Conservation (phyloP, 2,329 filamentous ascomycete genomes). For the Exophiala calicioides region DNA sequence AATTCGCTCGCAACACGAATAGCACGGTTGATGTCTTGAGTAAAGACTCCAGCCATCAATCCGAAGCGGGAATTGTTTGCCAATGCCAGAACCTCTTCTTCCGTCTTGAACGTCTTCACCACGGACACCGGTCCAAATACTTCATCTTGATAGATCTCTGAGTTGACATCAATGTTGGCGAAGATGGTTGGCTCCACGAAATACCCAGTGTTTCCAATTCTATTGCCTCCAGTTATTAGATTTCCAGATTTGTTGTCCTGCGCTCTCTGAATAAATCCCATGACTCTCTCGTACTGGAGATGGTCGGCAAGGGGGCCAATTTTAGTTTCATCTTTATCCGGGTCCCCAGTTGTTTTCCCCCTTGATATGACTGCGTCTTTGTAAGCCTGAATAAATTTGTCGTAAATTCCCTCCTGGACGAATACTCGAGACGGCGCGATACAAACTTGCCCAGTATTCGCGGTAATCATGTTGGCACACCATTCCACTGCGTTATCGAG, state of each 20-base stretch:
- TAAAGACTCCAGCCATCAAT: slow-evolving; percentile 45
- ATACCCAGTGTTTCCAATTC: slow-evolving; percentile 40
- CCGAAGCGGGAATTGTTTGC: slow-evolving; percentile 45
- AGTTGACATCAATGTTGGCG: slow-evolving; percentile 33
- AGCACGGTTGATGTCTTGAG: slow-evolving; percentile 40
- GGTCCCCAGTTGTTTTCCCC: slow-evolving; percentile 56
- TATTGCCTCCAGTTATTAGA: slow-evolving; percentile 39
- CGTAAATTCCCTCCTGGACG: slow-evolving; percentile 61
- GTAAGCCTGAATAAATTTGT: slow-evolving; percentile 56
- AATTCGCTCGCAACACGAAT: slow-evolving; percentile 43
- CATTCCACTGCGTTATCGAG: slow-evolving; percentile 36
- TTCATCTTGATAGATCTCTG: slow-evolving; percentile 41
- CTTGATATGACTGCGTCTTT: slow-evolving; percentile 35
- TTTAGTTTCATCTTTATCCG: slow-evolving; percentile 60
- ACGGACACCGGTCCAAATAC: slow-evolving; percentile 46
- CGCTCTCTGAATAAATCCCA: slow-evolving; percentile 43
- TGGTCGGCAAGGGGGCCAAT: slow-evolving; percentile 48
- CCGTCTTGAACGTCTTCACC: slow-evolving; percentile 39
- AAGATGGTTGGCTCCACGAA: slow-evolving; percentile 42
- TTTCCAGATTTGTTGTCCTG: slow-evolving; percentile 44
- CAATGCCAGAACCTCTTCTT: slow-evolving; percentile 39
- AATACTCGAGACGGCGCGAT: slow-evolving; percentile 56
- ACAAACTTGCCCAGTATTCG: slow-evolving; percentile 38
- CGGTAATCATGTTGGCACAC: slow-evolving; percentile 33
- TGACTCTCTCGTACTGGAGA: slow-evolving; percentile 45